Percentiles rank a stretch among this genome's conserved stretches.
phyloP scores from a whole-genome alignment of 1,284 basidiomycete species.

The Pholiota adiposa region DNA sequence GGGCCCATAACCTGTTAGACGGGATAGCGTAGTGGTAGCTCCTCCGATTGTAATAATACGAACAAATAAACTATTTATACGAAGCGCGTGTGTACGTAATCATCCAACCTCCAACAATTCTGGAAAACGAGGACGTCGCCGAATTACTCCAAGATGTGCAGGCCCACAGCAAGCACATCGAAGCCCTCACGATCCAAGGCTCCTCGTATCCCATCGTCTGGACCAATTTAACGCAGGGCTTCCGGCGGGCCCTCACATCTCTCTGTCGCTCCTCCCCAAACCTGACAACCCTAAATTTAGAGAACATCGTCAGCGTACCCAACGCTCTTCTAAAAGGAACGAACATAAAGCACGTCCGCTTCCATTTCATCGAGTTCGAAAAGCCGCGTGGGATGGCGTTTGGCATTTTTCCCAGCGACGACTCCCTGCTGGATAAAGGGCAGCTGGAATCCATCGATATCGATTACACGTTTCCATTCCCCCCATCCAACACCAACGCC shows the following conservation, averaged over 20 bases:
- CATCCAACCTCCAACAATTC: no score
- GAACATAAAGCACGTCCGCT: slow-evolving; percentile 14
- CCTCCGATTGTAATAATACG: no score
- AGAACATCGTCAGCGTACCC: slow-evolving; percentile 19
- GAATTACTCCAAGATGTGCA: slow-evolving; percentile 8
- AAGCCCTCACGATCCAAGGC: slow-evolving; percentile 12
- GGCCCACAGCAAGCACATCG: slow-evolving; percentile 7
- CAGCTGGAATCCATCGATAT: slow-evolving; percentile 19
- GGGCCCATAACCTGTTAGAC: no score
- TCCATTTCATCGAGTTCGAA: slow-evolving; percentile 17
- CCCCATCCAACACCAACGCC: neutral
- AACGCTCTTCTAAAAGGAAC: slow-evolving; percentile 13
- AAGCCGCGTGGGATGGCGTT: neutral
- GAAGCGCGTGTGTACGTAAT: no score
- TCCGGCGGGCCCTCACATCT: slow-evolving; percentile 13
- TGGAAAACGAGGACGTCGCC: slow-evolving; percentile 15
- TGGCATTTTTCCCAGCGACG: slow-evolving; percentile 11
- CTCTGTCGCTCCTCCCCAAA: slow-evolving; percentile 9
- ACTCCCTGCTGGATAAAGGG: slow-evolving; percentile 1
- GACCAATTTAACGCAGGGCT: slow-evolving; percentile 14
- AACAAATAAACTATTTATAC: no score
- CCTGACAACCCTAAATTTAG: slow-evolving; percentile 13
- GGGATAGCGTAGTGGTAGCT: no score
- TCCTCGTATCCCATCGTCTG: slow-evolving; percentile 19
- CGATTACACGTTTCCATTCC: slow-evolving; percentile 21